These are phyloP conservation scores for Lipomyces chichibuensis DNA, from an alignment of 805 yeast genomes.

Conservation along the genomic window DNA sequence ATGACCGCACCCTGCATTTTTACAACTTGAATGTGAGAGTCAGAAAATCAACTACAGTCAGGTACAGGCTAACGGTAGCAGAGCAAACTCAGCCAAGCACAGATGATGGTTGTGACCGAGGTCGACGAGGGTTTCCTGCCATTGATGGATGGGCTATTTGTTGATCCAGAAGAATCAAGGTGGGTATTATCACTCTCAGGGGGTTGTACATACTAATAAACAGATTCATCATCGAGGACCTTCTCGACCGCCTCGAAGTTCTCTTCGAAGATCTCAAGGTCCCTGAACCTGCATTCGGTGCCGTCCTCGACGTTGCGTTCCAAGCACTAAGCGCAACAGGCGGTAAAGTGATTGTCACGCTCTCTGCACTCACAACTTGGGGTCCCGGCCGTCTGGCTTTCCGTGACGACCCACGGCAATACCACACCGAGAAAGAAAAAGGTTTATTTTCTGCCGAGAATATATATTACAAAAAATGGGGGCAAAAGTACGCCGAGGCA, in stretches of 20 bases:
- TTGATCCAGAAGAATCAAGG: constrained; percentile 66
- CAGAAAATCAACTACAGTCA: background rate
- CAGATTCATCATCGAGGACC: constrained; percentile 62
- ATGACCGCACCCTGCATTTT: constrained; percentile 71
- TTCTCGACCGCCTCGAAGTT: constrained; percentile 64
- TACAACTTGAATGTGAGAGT: constrained; percentile 61
- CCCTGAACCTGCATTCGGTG: constrained; percentile 74
- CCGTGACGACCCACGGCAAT: constrained; percentile 42
- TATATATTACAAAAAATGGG: constrained; percentile 63
- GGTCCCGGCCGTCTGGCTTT: constrained; percentile 67
- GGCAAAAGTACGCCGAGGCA: constrained; percentile 56
- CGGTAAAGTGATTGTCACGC: constrained; percentile 75
- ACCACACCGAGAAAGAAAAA: constrained; percentile 50
- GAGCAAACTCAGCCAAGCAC: constrained; percentile 55
- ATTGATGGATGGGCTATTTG: constrained; percentile 73
- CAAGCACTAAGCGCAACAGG: constrained; percentile 62
- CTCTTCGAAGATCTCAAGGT: constrained; percentile 46
- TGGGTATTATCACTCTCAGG: background rate
- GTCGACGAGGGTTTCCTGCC: constrained; percentile 83
- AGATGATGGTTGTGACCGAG: constrained; percentile 66
- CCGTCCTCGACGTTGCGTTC: constrained; percentile 72
- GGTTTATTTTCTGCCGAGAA: constrained; percentile 61
- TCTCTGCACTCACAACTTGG: constrained; percentile 73
- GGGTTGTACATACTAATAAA: background rate
- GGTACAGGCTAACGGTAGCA: background rate